These are phyloP conservation scores for Euptelea pleiosperma DNA, from an alignment of 164 flowering plant species.

Conservation along the genomic window DNA sequence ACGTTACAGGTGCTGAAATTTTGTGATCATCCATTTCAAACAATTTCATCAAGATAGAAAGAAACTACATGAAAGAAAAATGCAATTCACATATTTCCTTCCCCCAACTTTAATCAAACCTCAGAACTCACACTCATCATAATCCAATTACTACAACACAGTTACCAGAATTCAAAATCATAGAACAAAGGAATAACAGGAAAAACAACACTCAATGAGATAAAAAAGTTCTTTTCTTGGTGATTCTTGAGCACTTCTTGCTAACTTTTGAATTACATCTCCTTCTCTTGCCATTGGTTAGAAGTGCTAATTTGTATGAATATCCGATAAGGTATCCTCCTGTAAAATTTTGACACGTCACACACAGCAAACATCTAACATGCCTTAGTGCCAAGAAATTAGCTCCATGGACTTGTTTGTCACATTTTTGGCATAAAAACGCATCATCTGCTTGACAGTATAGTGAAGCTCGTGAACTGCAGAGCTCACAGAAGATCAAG, in stretches of 20 bases:
- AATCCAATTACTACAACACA: too few relatives aligned
- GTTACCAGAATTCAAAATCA: too few relatives aligned
- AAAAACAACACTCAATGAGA: conserved; percentile 23
- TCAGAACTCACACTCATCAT: too few relatives aligned
- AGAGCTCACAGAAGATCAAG: conserved; percentile 43
- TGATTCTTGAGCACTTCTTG: conserved; percentile 9
- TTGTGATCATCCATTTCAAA: too few relatives aligned
- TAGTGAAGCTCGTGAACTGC: conserved; percentile 33
- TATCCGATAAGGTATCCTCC: conserved; percentile 37
- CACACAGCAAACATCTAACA: conserved; percentile 46
- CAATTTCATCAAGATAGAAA: too few relatives aligned
- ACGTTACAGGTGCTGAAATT: too few relatives aligned
- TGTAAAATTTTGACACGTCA: conserved; percentile 38
- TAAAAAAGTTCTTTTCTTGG: conserved; percentile 24
- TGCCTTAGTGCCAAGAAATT: conserved; percentile 56
- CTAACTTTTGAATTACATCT: conserved; percentile 14
- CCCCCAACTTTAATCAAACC: too few relatives aligned
- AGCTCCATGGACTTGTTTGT: conserved; percentile 50
- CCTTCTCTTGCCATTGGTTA: conserved; percentile 19
- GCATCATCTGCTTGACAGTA: conserved; percentile 66
- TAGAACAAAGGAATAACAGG: background rate
- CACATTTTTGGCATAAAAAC: conserved; percentile 49
- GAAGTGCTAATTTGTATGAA: conserved; percentile 30
- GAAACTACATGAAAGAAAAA: too few relatives aligned
- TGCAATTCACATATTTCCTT: too few relatives aligned